These are phyloP conservation scores for Eucommia ulmoides DNA, from an alignment of 257 asterid species.

Conservation along the genomic window DNA sequence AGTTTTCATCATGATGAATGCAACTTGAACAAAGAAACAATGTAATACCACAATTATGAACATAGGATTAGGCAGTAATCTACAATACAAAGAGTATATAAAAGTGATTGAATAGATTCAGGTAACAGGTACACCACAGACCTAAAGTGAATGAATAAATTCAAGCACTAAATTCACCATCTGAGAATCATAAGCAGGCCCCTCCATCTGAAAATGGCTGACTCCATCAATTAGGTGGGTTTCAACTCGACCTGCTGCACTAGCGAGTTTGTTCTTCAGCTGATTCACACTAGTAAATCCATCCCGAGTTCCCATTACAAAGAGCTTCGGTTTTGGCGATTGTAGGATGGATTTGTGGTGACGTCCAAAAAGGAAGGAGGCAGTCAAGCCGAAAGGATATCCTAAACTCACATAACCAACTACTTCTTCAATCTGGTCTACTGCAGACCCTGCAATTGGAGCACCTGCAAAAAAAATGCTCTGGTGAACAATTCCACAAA, in stretches of 20 bases:
- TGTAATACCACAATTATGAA: too few relatives aligned
- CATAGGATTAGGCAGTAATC: too few relatives aligned
- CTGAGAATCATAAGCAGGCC: slow-evolving; percentile 58
- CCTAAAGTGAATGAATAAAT: slow-evolving; percentile 31
- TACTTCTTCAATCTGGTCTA: slow-evolving; percentile 49
- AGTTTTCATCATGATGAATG: too few relatives aligned
- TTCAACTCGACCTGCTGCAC: slow-evolving; percentile 42
- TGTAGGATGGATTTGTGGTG: slow-evolving; percentile 58
- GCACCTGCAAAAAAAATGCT: slow-evolving; percentile 38
- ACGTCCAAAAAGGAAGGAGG: slow-evolving; percentile 67
- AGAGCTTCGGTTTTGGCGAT: slow-evolving; percentile 69
- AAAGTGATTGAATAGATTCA: too few relatives aligned
- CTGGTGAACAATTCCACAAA: too few relatives aligned
- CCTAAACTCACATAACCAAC: slow-evolving; percentile 65
- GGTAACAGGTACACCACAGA: background rate
- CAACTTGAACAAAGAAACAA: too few relatives aligned
- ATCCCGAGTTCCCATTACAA: slow-evolving; percentile 73
- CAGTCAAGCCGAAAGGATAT: slow-evolving; percentile 67
- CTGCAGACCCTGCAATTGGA: slow-evolving; percentile 72
- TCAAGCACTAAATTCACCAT: slow-evolving; percentile 42
- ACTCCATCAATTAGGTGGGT: slow-evolving; percentile 59
- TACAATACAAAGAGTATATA: too few relatives aligned
- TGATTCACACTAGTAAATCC: slow-evolving; percentile 85
- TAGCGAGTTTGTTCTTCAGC: slow-evolving; percentile 59
- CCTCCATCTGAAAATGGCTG: slow-evolving; percentile 83